Evolutionary conservation across 768 basidiomycete species (phyloP).

Genomic region (Agaricus subrufescens): DNA sequence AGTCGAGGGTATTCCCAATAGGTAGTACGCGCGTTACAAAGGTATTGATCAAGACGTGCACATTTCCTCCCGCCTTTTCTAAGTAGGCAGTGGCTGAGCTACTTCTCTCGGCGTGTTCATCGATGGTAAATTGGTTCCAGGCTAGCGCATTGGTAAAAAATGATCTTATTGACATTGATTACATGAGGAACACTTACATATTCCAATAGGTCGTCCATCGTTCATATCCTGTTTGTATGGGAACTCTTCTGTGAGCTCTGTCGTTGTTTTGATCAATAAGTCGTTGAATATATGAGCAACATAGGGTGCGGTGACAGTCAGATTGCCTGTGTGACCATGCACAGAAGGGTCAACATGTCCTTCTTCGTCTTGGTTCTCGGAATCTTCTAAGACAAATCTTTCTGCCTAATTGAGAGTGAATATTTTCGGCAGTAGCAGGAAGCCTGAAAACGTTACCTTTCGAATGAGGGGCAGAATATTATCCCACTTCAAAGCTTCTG

Average conservation of each 20-base stretch:
- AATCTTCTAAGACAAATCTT: neutral
- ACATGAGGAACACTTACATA: slow-evolving; percentile 1
- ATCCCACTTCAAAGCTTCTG: slow-evolving; percentile 29
- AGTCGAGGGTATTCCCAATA: slow-evolving; percentile 7
- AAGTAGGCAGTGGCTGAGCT: slow-evolving; percentile 14
- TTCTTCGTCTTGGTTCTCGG: slow-evolving; percentile 8
- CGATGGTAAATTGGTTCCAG: slow-evolving; percentile 10
- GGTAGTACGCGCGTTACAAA: slow-evolving; percentile 11
- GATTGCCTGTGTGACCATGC: slow-evolving; percentile 8
- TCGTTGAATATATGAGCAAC: slow-evolving; percentile 9
- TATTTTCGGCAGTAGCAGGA: too few relatives aligned
- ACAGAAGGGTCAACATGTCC: slow-evolving; percentile 11
- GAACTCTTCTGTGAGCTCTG: slow-evolving; percentile 3
- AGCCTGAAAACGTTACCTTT: slow-evolving; percentile 12
- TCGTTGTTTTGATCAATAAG: neutral
- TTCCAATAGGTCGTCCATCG: slow-evolving; percentile 10
- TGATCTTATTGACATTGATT: neutral
- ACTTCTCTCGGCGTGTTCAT: slow-evolving; percentile 13
- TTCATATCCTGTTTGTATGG: slow-evolving; percentile 12
- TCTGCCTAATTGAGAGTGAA: slow-evolving; percentile 3
- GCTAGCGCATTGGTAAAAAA: neutral
- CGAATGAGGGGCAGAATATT: slow-evolving; percentile 21
- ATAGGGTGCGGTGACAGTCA: slow-evolving; percentile 1
- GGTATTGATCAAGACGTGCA: slow-evolving; percentile 11
- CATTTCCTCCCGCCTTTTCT: neutral